A percentile compares a stretch with the other conserved stretches of the same genome.
phyloP scores from a whole-genome alignment of 108 stramenopile genomes.

The Cyclotella baltica region DNA sequence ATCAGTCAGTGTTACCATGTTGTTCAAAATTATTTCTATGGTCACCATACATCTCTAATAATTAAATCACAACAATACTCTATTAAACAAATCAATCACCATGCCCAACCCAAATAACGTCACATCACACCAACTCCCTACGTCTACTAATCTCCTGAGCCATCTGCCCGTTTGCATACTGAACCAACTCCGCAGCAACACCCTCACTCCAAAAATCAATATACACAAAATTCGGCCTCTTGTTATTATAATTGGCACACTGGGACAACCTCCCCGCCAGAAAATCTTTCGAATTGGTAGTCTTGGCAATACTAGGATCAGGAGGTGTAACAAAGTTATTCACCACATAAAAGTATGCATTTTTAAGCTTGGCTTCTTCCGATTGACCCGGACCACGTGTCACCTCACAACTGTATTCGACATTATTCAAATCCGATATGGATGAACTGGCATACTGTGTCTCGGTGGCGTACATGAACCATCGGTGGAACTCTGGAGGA shows the following conservation, averaged over 20 bases:
- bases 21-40: too few relatives aligned
- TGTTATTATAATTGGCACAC: constrained; percentile 39
- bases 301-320: constrained; percentile 28
- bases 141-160: background rate
- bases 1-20: too few relatives aligned
- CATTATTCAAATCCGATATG: constrained; percentile 53
- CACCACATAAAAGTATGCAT: constrained; percentile 41
- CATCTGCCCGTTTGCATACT: constrained; percentile 38
- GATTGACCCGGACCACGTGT: constrained; percentile 42
- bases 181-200: constrained; percentile 31
- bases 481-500: constrained; percentile 61
- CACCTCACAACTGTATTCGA: constrained; percentile 55
- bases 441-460: constrained; percentile 61
- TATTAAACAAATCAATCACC: background rate
- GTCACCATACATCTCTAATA: too few relatives aligned
- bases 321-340: constrained; percentile 57
- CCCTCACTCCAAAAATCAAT: constrained; percentile 51
- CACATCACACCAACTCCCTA: background rate
- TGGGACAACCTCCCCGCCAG: constrained; percentile 25
- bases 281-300: constrained; percentile 39
- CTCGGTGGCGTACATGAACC: constrained; percentile 62
- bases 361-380: constrained; percentile 7
- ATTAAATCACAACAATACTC: too few relatives aligned
- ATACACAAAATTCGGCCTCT: constrained; percentile 52
- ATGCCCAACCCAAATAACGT: background rate